Evolutionary conservation across 202 grass and related monocot genomes (phyloP).

Genomic region (Carex arenaria): DNA sequence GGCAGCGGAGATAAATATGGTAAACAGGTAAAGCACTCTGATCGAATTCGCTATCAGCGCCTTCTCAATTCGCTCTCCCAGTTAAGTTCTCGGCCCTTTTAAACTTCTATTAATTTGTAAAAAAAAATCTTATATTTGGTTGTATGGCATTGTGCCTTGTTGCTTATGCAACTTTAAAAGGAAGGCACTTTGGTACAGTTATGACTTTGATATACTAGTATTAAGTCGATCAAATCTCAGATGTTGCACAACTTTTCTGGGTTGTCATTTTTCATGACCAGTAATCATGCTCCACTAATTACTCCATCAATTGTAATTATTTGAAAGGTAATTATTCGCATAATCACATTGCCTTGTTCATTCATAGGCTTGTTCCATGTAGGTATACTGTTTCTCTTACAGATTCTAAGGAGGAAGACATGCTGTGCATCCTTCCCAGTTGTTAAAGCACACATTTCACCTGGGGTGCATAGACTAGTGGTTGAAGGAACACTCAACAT

Average conservation of each 20-base stretch:
- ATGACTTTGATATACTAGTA: not conserved
- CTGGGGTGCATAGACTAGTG: conserved; percentile 60
- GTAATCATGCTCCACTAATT: not conserved
- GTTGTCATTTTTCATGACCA: not conserved
- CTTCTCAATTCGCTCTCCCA: no score
- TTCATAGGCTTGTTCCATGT: conserved; percentile 4
- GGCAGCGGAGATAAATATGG: no score
- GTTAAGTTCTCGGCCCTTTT: no score
- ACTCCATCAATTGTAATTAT: no score
- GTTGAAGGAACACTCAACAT: conserved; percentile 45
- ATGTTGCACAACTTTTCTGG: not conserved
- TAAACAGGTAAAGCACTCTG: no score
- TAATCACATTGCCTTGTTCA: not conserved
- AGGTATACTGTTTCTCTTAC: conserved; percentile 65
- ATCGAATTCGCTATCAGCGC: no score
- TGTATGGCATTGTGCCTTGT: not conserved
- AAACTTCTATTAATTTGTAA: conserved; percentile 19
- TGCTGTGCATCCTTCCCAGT: conserved; percentile 46
- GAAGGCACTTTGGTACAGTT: not conserved
- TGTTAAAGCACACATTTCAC: conserved; percentile 52
- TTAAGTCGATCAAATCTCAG: not conserved
- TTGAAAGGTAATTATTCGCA: not conserved
- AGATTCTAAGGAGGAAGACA: conserved; percentile 52
- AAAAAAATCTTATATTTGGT: not conserved
- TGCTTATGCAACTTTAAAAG: no score